Evolutionary conservation across 1,284 basidiomycete genomes (phyloP).

Genomic region (Melampsora americana): DNA sequence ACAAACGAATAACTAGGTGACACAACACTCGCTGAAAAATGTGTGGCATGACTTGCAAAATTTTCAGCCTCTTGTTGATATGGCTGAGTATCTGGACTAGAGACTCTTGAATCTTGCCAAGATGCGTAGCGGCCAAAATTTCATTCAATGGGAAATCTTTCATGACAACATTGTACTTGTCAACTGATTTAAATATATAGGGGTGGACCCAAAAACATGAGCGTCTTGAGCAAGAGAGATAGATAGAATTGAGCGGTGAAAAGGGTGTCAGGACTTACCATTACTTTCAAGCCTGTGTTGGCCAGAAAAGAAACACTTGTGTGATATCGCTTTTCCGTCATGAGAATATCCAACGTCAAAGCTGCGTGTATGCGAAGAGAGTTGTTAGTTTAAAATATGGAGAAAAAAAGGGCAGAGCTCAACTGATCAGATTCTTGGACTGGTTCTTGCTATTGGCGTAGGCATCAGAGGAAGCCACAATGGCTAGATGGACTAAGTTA

Average conservation of each 20-base stretch:
- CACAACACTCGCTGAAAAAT: neutral
- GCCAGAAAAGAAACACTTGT: slow-evolving; percentile 97
- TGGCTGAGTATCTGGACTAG: slow-evolving; percentile 84
- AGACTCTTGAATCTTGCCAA: slow-evolving; percentile 88
- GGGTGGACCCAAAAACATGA: neutral
- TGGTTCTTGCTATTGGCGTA: slow-evolving; percentile 66
- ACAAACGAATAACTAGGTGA: slow-evolving; percentile 10
- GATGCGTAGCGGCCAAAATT: slow-evolving; percentile 88
- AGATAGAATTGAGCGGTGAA: neutral
- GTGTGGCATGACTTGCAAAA: slow-evolving; percentile 60
- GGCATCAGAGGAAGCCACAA: slow-evolving; percentile 97
- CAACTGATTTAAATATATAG: slow-evolving; percentile 61
- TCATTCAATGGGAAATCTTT: slow-evolving; percentile 98
- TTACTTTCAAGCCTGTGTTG: slow-evolving; percentile 88
- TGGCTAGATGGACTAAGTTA: slow-evolving; percentile 90
- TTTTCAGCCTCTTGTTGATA: slow-evolving; percentile 89
- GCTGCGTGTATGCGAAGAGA: slow-evolving; percentile 47
- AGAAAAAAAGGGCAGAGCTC: slow-evolving; percentile 15
- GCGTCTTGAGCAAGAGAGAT: neutral
- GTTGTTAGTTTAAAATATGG: no score
- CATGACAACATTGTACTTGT: slow-evolving; percentile 97
- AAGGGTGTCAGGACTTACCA: slow-evolving; percentile 59
- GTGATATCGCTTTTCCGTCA: slow-evolving; percentile 93
- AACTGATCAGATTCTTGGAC: slow-evolving; percentile 56
- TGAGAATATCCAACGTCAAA: slow-evolving; percentile 89